Percentiles rank a stretch among this genome's conserved stretches.
These are phyloP conservation scores for Stentor coeruleus DNA, from an alignment of 73 alveolate species.

Conservation along the genomic window DNA sequence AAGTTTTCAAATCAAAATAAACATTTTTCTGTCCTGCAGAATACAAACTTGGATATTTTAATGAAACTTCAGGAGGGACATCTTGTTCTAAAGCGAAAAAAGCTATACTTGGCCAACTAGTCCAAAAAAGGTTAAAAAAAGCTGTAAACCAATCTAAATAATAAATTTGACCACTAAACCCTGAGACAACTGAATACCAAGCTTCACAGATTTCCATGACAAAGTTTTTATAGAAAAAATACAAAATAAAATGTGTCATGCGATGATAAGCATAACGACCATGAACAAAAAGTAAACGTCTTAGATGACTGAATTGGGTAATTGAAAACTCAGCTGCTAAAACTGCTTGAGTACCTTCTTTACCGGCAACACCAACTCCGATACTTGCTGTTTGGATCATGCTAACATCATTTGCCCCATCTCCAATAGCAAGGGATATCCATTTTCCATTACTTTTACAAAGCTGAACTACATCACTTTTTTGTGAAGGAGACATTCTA, in stretches of 20 bases:
- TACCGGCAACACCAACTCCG: slow-evolving; percentile 72
- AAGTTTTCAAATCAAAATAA: slow-evolving; percentile 59
- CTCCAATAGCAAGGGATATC: slow-evolving; percentile 72
- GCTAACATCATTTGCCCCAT: slow-evolving; percentile 82
- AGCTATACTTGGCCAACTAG: slow-evolving; percentile 85
- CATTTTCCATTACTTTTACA: slow-evolving; percentile 40
- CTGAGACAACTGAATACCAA: slow-evolving; percentile 78
- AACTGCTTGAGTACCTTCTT: slow-evolving; percentile 97
- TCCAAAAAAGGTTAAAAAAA: slow-evolving; percentile 88
- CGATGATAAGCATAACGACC: slow-evolving; percentile 92
- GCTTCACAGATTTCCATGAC: slow-evolving; percentile 84
- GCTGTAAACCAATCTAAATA: slow-evolving; percentile 94
- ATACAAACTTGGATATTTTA: slow-evolving; percentile 66
- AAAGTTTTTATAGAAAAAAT: slow-evolving; percentile 92
- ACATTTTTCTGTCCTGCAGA: slow-evolving; percentile 75
- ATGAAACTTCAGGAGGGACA: slow-evolving; percentile 53
- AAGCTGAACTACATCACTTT: slow-evolving; percentile 90
- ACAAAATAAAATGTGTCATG: slow-evolving; percentile 86
- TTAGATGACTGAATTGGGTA: slow-evolving; percentile 80
- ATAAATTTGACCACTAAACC: slow-evolving; percentile 88
- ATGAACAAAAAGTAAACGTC: slow-evolving; percentile 80
- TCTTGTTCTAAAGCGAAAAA: slow-evolving; percentile 73
- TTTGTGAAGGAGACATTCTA: slow-evolving; percentile 85
- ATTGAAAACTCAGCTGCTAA: slow-evolving; percentile 88
- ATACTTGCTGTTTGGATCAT: slow-evolving; percentile 84